Percentiles rank a stretch among this genome's conserved stretches.
Evolutionary conservation across 495 filamentous ascomycete genomes (phyloP).

Genomic region (Xylaria flabelliformis): DNA sequence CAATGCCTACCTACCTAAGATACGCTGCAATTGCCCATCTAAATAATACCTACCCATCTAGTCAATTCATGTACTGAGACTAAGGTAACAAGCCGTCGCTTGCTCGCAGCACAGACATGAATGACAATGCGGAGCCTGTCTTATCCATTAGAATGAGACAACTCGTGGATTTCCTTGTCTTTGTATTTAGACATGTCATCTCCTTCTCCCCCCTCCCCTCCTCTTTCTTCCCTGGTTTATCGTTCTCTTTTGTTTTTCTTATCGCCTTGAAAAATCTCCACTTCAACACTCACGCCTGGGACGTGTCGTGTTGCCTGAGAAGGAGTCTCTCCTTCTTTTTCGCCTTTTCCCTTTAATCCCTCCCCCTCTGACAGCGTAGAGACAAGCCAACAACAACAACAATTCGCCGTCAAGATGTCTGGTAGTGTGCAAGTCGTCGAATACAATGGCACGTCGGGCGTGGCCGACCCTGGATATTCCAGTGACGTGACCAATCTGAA

Average conservation of each 20-base stretch:
- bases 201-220: slow-evolving; percentile 4
- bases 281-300: slow-evolving; percentile 10
- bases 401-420: slow-evolving; percentile 38
- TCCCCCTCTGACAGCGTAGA: background rate
- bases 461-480: slow-evolving; percentile 40
- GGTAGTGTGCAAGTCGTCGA: slow-evolving; percentile 39
- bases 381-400: background rate
- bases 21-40: background rate
- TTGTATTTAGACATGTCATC: slow-evolving; percentile 26
- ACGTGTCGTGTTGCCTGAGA: slow-evolving; percentile 14
- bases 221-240: background rate
- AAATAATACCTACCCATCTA: background rate
- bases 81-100: background rate
- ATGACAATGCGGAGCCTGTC: slow-evolving; percentile 19
- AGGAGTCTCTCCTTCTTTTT: background rate
- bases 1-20: no score
- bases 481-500: slow-evolving; percentile 40
- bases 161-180: slow-evolving; percentile 14
- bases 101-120: background rate
- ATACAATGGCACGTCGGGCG: slow-evolving; percentile 42
- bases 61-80: background rate
- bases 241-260: slow-evolving; percentile 5
- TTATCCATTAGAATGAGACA: slow-evolving; percentile 9
- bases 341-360: background rate
- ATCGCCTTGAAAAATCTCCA: slow-evolving; percentile 4